Conservation (phyloP, 768 basidiomycete genomes). For the Crepidotus variabilis region DNA sequence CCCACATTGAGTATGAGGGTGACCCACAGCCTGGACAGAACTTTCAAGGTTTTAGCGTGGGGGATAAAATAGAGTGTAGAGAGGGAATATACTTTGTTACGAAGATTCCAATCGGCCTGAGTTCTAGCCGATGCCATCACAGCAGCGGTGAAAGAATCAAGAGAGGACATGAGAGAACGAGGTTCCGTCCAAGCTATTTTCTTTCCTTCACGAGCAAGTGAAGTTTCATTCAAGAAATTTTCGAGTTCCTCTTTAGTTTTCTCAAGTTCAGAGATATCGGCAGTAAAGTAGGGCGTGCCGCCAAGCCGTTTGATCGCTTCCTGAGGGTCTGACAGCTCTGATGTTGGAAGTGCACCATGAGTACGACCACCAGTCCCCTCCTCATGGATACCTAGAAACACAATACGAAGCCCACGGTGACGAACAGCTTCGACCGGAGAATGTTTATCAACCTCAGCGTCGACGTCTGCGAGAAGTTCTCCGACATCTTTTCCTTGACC, state of each 20-base stretch:
- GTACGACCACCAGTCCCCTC: conserved; percentile 28
- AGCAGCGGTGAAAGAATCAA: conserved; percentile 66
- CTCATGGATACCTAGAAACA: conserved; percentile 83
- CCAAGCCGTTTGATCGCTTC: conserved; percentile 53
- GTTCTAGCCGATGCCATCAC: conserved; percentile 77
- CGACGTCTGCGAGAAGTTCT: conserved; percentile 28
- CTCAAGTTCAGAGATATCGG: conserved; percentile 64
- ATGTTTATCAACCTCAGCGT: conserved; percentile 20
- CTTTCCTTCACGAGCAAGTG: conserved; percentile 34
- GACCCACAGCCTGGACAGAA: conserved; percentile 90
- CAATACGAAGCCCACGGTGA: conserved; percentile 53
- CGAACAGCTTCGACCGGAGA: conserved; percentile 52
- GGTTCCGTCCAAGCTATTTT: conserved; percentile 63
- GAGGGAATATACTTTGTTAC: conserved; percentile 64
- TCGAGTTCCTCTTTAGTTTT: conserved; percentile 28
- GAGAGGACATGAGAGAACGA: conserved; percentile 46
- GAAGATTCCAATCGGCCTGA: conserved; percentile 89
- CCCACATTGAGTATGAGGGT: conserved; percentile 83
- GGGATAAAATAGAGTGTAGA: background rate
- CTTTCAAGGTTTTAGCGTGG: too few relatives aligned
- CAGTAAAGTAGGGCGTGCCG: conserved; percentile 83
- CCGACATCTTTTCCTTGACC: conserved; percentile 58
- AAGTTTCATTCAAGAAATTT: conserved; percentile 35
- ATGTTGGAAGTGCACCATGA: conserved; percentile 61
- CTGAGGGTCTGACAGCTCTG: conserved; percentile 58